These are phyloP conservation scores for Coffea humblotiana DNA, from an alignment of 305 asterid species.

Conservation along the genomic window DNA sequence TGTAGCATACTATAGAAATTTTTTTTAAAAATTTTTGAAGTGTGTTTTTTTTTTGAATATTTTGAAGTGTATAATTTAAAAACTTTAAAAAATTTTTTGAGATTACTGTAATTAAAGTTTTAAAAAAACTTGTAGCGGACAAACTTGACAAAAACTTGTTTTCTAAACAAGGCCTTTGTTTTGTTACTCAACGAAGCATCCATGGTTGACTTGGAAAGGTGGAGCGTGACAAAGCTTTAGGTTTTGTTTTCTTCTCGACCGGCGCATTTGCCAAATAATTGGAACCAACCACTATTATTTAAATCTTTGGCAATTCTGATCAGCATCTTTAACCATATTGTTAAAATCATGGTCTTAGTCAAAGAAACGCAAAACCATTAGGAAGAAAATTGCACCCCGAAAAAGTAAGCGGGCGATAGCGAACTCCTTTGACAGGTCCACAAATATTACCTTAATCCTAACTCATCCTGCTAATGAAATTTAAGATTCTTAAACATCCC, in stretches of 20 bases:
- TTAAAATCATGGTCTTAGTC: not conserved
- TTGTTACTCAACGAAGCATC: not conserved
- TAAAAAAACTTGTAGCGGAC: too few species aligned
- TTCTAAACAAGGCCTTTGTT: too few species aligned
- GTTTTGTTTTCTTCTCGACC: not conserved
- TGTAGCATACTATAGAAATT: too few species aligned
- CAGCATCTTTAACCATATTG: not conserved
- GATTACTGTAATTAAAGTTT: too few species aligned
- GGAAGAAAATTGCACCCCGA: not conserved
- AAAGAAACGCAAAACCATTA: not conserved
- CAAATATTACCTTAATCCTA: too few species aligned
- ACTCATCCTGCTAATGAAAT: not conserved
- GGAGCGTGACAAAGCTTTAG: not conserved
- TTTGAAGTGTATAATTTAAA: too few species aligned
- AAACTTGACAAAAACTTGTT: too few species aligned
- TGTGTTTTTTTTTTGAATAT: too few species aligned
- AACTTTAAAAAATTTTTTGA: too few species aligned
- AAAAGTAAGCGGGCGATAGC: not conserved
- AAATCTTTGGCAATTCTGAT: not conserved
- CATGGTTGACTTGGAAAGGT: conserved; percentile 6
- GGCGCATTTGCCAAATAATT: not conserved
- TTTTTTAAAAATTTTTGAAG: too few species aligned
- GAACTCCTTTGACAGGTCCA: not conserved
- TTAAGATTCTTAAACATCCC: not conserved
- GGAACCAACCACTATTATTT: not conserved